Percentiles rank a stretch among this genome's conserved stretches.
phyloP scores from a whole-genome alignment of 2,329 filamentous ascomycete species.

The Huntiella bhutanensis region DNA sequence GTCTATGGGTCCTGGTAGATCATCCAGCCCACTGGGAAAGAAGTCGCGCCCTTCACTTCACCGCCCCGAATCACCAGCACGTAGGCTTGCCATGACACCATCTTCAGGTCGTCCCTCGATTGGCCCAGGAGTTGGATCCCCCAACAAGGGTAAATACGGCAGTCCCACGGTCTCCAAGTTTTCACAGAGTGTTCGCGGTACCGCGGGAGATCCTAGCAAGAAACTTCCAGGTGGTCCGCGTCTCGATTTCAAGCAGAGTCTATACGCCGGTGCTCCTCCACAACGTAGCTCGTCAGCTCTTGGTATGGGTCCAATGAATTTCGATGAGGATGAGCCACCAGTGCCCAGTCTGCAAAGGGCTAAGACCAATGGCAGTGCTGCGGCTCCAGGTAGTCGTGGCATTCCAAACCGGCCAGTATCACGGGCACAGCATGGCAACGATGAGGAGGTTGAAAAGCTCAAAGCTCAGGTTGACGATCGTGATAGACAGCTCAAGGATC shows the following conservation, averaged over 20 bases:
- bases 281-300: slow-evolving; percentile 39
- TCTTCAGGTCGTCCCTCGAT: slow-evolving; percentile 35
- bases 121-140: slow-evolving; percentile 26
- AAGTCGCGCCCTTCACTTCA: slow-evolving; percentile 54
- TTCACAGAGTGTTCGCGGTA: slow-evolving; percentile 43
- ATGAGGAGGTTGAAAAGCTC: slow-evolving; percentile 57
- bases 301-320: slow-evolving; percentile 26
- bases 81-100: slow-evolving; percentile 45
- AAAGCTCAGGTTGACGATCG: slow-evolving; percentile 61
- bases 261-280: slow-evolving; percentile 23
- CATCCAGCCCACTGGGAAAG: slow-evolving; percentile 50
- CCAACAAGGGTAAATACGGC: slow-evolving; percentile 32
- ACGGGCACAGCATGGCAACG: slow-evolving; percentile 38
- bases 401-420: slow-evolving; percentile 23
- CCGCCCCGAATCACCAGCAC: slow-evolving; percentile 70
- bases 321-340: slow-evolving; percentile 34
- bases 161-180: slow-evolving; percentile 36
- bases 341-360: slow-evolving; percentile 9
- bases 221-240: slow-evolving; percentile 22
- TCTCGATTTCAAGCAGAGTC: slow-evolving; percentile 27
- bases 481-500: slow-evolving; percentile 74
- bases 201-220: slow-evolving; percentile 43
- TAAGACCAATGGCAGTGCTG: slow-evolving; percentile 29
- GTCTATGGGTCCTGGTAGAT: slow-evolving; percentile 59
- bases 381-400: slow-evolving; percentile 31